Evolutionary conservation across 2,329 filamentous ascomycete genomes (phyloP), one percentile per base, ranked within the genome.

Genomic region (Beauveria caledonica): DNA sequence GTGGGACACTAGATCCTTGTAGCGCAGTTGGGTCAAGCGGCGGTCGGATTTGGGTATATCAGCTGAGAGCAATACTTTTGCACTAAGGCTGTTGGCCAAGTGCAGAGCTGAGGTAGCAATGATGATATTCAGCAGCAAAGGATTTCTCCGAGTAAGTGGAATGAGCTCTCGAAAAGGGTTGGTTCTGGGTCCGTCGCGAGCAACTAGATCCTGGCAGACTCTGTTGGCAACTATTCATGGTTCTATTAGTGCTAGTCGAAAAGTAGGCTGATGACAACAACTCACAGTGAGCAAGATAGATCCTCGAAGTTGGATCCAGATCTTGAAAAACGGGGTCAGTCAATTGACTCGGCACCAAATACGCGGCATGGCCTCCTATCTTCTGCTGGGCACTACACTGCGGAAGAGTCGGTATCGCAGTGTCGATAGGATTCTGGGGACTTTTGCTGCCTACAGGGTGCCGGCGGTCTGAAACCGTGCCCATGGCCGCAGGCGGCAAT

Each of bases 251-350:
- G 6, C 23, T 3, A 10, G n/a, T 21, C 13, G 11, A 42, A 29
- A 3, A 4, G 3, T 59, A 51, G 58, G 56, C 50, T 58, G 36
- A 49, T 19, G 36, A 19, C 27, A 44, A 5, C 19, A 33, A 72
- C 78, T 68, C 68, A 82, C 80, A 83, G 61, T 83, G 79, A 42
- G 75, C 71, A 46, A 82, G 70, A 67, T 83, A 82, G 63, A 74
- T 72, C 62, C 78, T 71, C 29, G 77, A 76, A 48, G 71, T 72
- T 21, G 64, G 69, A 63, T 77, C 76, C 48, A 85, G 74, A 64
- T 82, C 78, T 64, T 83, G 79, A 60, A 85, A 75, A 50, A 85
- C 65, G 13, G 83, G 83, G 67, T 86, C 83, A 29, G 78, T 74
- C 53, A 83, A 70, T 42, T 54, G 60, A 33, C 19, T 56, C 17